Conservation (phyloP, 345 rosid genomes). For the Excoecaria agallocha region DNA sequence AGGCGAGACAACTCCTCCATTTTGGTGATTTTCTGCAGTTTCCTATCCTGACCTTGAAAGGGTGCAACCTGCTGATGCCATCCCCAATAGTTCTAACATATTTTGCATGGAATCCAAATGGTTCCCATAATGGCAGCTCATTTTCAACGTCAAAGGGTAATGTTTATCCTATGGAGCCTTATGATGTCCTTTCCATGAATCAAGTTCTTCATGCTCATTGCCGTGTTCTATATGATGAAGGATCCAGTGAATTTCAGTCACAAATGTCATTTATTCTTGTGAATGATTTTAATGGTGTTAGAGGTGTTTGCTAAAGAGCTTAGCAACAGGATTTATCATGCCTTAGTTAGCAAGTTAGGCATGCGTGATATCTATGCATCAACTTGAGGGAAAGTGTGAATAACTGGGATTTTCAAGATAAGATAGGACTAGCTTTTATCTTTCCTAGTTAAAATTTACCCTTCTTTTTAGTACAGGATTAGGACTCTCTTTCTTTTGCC, state of each 20-base stretch:
- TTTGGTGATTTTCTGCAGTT: constrained; percentile 96
- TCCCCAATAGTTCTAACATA: not conserved
- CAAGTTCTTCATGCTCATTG: constrained; percentile 93
- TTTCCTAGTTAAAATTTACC: no score
- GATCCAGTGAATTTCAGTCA: constrained; percentile 70
- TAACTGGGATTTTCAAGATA: no score
- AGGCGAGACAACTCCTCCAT: constrained; percentile 82
- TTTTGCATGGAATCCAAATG: constrained; percentile 31
- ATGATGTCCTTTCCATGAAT: constrained; percentile 36
- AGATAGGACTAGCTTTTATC: no score
- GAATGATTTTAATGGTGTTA: constrained; percentile 72
- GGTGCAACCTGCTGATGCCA: constrained; percentile 38
- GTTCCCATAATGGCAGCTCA: constrained; percentile 13
- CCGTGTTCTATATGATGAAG: constrained; percentile 85
- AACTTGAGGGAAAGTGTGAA: no score
- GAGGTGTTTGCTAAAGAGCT: no score
- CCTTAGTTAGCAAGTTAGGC: no score
- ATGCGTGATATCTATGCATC: no score
- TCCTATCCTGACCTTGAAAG: constrained; percentile 90
- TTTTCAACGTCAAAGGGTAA: constrained; percentile 46
- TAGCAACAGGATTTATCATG: no score
- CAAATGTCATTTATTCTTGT: constrained; percentile 82
- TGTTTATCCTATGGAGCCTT: constrained; percentile 89
- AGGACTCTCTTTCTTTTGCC: no score
- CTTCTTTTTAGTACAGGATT: no score